Conservation (phyloP, 805 yeast species). For the Osmozyma mogii region DNA sequence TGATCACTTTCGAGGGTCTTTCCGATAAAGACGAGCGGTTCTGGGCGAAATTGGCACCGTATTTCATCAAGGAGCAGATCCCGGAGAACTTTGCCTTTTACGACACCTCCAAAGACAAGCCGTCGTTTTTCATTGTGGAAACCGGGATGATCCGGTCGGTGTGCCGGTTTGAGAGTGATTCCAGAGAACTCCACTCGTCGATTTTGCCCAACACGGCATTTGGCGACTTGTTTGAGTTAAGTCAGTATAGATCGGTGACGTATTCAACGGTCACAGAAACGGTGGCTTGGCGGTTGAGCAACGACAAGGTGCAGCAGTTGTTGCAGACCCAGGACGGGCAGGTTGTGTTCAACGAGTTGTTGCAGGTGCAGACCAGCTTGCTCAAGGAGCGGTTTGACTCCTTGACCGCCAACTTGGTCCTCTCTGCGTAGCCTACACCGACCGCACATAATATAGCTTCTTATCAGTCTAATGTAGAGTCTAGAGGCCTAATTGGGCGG, state of each 20-base stretch:
- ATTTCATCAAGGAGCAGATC: conserved; percentile 40
- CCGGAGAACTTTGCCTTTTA: conserved; percentile 39
- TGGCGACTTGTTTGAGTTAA: conserved; percentile 44
- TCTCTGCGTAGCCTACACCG: conserved; percentile 53
- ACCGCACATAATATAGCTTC: too few species aligned
- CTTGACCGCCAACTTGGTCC: conserved; percentile 66
- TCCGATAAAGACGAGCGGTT: conserved; percentile 41
- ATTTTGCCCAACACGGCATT: conserved; percentile 69
- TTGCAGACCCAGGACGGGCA: conserved; percentile 36
- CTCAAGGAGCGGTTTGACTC: conserved; percentile 67
- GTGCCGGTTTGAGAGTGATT: conserved; percentile 31
- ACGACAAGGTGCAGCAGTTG: conserved; percentile 37
- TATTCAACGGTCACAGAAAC: conserved; percentile 55
- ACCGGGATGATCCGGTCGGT: conserved; percentile 33
- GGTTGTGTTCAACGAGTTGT: conserved; percentile 55
- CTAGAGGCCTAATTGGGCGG: too few species aligned
- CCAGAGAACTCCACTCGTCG: conserved; percentile 27
- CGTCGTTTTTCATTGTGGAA: conserved; percentile 53
- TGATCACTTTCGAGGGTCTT: conserved; percentile 58
- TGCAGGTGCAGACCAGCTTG: conserved; percentile 52
- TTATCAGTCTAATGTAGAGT: too few species aligned
- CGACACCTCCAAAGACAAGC: conserved; percentile 36
- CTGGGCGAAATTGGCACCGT: conserved; percentile 59
- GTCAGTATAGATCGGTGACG: conserved; percentile 34
- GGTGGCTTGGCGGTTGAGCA: conserved; percentile 60